Evolutionary conservation across 345 rosid species (phyloP).

Genomic region (Lepidium africanum): DNA sequence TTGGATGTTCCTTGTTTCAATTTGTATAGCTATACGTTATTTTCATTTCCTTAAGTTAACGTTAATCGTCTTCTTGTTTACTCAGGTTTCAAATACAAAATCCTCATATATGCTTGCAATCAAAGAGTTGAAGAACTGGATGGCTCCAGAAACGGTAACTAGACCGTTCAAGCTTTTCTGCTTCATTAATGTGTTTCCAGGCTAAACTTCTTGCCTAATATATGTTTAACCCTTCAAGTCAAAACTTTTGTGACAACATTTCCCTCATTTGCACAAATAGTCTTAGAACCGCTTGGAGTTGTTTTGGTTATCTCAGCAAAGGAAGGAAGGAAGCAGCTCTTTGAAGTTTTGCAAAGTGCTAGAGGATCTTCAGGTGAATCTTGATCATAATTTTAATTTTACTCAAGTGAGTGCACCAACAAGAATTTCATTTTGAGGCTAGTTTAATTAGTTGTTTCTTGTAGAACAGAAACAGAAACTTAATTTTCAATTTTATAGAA

Average conservation of each 20-base stretch:
- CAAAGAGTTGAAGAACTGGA: slow-evolving; percentile 63
- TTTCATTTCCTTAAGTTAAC: too few relatives aligned
- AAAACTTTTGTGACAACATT: slow-evolving; percentile 57
- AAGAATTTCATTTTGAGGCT: too few relatives aligned
- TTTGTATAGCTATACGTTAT: too few relatives aligned
- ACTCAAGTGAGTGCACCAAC: too few relatives aligned
- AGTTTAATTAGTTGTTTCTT: too few relatives aligned
- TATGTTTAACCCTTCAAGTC: slow-evolving; percentile 37
- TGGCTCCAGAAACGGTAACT: slow-evolving; percentile 67
- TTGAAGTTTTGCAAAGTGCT: too few relatives aligned
- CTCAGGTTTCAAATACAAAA: slow-evolving; percentile 51
- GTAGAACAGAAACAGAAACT: too few relatives aligned
- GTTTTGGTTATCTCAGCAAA: slow-evolving; percentile 64
- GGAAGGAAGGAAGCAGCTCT: too few relatives aligned
- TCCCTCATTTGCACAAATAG: slow-evolving; percentile 80
- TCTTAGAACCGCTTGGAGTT: slow-evolving; percentile 73
- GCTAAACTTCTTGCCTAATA: slow-evolving; percentile 1
- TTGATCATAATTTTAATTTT: too few relatives aligned
- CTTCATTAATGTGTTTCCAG: not conserved
- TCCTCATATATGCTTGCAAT: slow-evolving; percentile 53
- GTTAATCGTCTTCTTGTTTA: not conserved
- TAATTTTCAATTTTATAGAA: too few relatives aligned
- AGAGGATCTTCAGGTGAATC: too few relatives aligned
- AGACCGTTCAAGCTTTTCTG: not conserved
- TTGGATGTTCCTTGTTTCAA: too few relatives aligned